Conservation (phyloP, 352 stramenopile species). For the Thalassiosira sp. region DNA sequence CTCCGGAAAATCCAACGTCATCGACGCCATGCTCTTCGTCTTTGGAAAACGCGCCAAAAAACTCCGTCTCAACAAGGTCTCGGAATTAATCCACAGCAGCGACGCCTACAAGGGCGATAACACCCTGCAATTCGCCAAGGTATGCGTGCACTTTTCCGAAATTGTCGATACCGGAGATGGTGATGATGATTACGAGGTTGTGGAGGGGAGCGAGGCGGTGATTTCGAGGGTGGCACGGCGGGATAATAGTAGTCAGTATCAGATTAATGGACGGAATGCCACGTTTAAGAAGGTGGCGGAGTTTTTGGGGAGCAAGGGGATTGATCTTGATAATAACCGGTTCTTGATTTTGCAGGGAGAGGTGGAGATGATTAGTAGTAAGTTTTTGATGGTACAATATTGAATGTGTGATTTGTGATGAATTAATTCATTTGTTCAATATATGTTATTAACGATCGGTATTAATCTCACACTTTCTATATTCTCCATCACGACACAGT, state of each 20-base stretch:
- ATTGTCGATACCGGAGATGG: constrained; percentile 90
- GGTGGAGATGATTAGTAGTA: constrained; percentile 97
- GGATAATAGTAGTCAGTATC: constrained; percentile 97
- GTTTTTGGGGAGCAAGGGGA: constrained; percentile 92
- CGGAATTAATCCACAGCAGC: constrained; percentile 97
- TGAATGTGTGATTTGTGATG: too few relatives aligned
- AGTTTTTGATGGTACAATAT: not conserved
- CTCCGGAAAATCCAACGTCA: constrained; percentile 99
- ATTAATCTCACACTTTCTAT: too few relatives aligned
- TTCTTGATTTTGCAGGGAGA: constrained; percentile 98
- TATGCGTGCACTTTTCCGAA: constrained; percentile 97
- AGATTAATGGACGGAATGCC: constrained; percentile 90
- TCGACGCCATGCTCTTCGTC: constrained; percentile 99
- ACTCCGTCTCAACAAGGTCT: constrained; percentile 93
- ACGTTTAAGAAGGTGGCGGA: constrained; percentile 94
- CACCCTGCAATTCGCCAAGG: constrained; percentile 86
- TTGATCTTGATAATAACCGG: constrained; percentile 99
- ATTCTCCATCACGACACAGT: too few relatives aligned
- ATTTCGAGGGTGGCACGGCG: constrained; percentile 92
- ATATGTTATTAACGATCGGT: too few relatives aligned
- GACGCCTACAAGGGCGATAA: constrained; percentile 83
- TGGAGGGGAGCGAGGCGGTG: constrained; percentile 89
- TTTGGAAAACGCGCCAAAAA: constrained; percentile 99
- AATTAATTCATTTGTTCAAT: too few relatives aligned
- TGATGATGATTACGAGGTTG: constrained; percentile 92